Evolutionary conservation across 768 basidiomycete species (phyloP).

Genomic region (Hebeloma cylindrosporum): DNA sequence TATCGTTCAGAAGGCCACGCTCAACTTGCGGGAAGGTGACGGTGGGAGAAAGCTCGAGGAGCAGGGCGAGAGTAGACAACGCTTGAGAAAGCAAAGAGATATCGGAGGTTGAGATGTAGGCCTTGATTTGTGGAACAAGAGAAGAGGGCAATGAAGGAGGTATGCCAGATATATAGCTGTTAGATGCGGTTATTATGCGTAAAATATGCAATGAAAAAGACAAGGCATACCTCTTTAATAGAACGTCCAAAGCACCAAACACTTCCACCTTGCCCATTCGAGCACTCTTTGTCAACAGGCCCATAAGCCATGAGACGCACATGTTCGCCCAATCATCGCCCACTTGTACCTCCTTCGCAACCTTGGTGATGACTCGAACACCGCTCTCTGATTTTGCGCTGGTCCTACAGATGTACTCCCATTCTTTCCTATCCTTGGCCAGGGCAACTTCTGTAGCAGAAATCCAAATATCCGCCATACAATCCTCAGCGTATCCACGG

Average conservation of each 20-base stretch:
- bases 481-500: conserved; percentile 76
- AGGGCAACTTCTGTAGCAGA: conserved; percentile 74
- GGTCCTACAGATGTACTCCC: conserved; percentile 74
- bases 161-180: conserved; percentile 40
- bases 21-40: conserved; percentile 78
- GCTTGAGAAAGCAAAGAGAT: conserved; percentile 78
- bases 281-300: conserved; percentile 75
- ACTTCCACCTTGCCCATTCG: conserved; percentile 76
- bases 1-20: conserved; percentile 59
- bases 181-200: background rate
- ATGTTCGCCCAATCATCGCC: conserved; percentile 80
- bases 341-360: conserved; percentile 73
- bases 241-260: conserved; percentile 72
- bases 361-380: conserved; percentile 79
- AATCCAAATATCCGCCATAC: conserved; percentile 85
- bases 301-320: conserved; percentile 75
- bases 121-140: conserved; percentile 72
- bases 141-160: conserved; percentile 59
- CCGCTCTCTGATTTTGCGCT: conserved; percentile 72
- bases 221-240: conserved; percentile 59
- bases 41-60: conserved; percentile 65
- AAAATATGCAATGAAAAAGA: background rate
- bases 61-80: conserved; percentile 60
- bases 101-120: conserved; percentile 73
- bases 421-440: conserved; percentile 67